These are phyloP conservation scores for Kuraishia piskuri DNA, from an alignment of 805 yeast species.

Conservation along the genomic window DNA sequence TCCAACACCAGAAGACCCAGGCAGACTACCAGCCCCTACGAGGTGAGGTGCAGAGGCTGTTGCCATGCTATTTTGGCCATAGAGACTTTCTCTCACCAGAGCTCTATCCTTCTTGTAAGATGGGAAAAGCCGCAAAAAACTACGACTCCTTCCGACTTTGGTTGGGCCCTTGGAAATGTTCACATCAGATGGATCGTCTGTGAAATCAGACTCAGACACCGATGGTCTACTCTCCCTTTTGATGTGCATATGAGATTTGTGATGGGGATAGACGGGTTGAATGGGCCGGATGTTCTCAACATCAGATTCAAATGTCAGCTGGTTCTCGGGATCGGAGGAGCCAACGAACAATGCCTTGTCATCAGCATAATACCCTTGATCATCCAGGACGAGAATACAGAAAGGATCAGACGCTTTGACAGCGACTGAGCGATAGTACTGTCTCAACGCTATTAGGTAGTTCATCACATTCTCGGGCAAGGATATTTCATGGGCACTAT, in stretches of 20 bases:
- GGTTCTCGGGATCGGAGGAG: not conserved
- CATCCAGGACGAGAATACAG: not conserved
- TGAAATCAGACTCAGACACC: not conserved
- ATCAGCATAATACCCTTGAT: not conserved
- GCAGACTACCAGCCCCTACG: not conserved
- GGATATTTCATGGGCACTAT: not conserved
- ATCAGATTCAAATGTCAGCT: not conserved
- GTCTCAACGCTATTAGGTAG: not conserved
- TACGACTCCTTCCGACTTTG: not conserved
- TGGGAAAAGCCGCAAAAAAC: not conserved
- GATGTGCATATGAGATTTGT: not conserved
- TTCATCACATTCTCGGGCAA: not conserved
- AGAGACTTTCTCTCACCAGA: not conserved
- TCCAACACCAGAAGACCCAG: not conserved
- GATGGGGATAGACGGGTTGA: not conserved
- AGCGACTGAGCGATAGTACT: not conserved
- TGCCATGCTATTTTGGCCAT: not conserved
- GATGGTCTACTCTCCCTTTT: not conserved
- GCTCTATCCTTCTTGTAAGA: not conserved
- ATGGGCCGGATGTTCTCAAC: not conserved
- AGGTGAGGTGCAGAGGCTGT: not conserved
- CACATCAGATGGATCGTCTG: not conserved
- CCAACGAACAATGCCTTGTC: conserved; percentile 1
- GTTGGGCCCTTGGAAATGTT: conserved; percentile 2
- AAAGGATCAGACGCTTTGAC: conserved; percentile 1